Conservation (phyloP, 2,329 filamentous ascomycete genomes). For the Verticillium zaregamsianum region DNA sequence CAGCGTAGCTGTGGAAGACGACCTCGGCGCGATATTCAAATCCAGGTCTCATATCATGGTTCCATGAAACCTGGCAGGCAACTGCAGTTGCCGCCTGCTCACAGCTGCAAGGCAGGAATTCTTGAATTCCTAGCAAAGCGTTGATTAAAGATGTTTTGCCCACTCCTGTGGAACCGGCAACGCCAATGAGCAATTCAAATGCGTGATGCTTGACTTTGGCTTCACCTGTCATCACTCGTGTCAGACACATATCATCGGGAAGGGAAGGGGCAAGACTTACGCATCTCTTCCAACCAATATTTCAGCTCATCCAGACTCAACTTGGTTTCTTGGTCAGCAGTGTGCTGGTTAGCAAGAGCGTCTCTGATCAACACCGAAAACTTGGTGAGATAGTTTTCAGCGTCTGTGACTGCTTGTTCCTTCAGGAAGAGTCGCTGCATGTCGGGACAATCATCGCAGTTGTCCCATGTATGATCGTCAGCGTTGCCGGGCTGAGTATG, state of each 20-base stretch:
- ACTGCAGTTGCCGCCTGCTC: slow-evolving; percentile 23
- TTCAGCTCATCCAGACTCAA: too few species aligned
- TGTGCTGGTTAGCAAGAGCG: too few species aligned
- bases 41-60: slow-evolving; percentile 11
- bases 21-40: slow-evolving; percentile 17
- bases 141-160: slow-evolving; percentile 22
- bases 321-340: too few species aligned
- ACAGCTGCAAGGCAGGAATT: slow-evolving; percentile 25
- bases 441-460: too few species aligned
- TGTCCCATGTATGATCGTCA: too few species aligned
- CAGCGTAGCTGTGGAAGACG: slow-evolving; percentile 11
- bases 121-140: slow-evolving; percentile 6
- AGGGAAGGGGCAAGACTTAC: too few species aligned
- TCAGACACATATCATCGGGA: neutral
- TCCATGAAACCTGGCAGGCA: slow-evolving; percentile 19
- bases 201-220: neutral
- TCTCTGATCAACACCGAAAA: too few species aligned
- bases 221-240: neutral
- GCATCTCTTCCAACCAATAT: too few species aligned
- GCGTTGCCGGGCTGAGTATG: too few species aligned
- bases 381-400: too few species aligned
- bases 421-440: too few species aligned
- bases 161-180: slow-evolving; percentile 19
- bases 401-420: too few species aligned
- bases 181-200: slow-evolving; percentile 17